Evolutionary conservation across 2,329 filamentous ascomycete genomes (phyloP), one percentile per base, ranked within the genome.

Genomic region (Pseudogymnoascus sp.): DNA sequence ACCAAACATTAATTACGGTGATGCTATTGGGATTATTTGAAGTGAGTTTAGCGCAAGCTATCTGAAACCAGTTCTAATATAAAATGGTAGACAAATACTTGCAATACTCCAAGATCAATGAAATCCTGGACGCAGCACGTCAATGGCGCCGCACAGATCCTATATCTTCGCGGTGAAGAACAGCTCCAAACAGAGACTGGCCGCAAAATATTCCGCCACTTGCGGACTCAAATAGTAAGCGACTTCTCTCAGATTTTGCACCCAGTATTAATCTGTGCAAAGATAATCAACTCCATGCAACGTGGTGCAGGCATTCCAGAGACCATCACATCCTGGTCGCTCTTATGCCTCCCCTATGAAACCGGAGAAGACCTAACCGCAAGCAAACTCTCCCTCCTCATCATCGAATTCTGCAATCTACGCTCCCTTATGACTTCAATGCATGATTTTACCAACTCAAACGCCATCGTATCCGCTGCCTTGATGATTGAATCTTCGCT

Each of bases 121-220:
- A 73, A 76, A 63, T 80, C 80, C 9, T 84, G 82, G 78, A 78
- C 81, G 64, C 74, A 81, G 62, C 82, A 84, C 67, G 76, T 84
- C 40, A 79, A 79, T 61, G 82, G 82, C 10, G 82, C 82, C 2
- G 78, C 79, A 3, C 76, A 78, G 4, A 74, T 85, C 19, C 79
- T 82, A 7, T 76, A 75, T 61, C 74, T 83, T 66, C 78, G 82
- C 60, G 82, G 82, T n/a, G 68, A 73, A 10, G 73, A 72, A 2
- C 81, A 83, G 65, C 79, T 84, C 66, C 71, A 69, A 44, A 79
- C 78, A 9, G 72, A 72, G 40, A 77, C 77, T 2, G 81, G 82
- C 2, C 73, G 76, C 36, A 75, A 78, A 63, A 80, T 84, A 78
- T 84, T 84, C 68, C 74, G 80, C 63, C 81, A 83, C 77, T 75